These are phyloP conservation scores for Coccomyxa subellipsoidea DNA, from an alignment of 163 green algal genomes.

Conservation along the genomic window DNA sequence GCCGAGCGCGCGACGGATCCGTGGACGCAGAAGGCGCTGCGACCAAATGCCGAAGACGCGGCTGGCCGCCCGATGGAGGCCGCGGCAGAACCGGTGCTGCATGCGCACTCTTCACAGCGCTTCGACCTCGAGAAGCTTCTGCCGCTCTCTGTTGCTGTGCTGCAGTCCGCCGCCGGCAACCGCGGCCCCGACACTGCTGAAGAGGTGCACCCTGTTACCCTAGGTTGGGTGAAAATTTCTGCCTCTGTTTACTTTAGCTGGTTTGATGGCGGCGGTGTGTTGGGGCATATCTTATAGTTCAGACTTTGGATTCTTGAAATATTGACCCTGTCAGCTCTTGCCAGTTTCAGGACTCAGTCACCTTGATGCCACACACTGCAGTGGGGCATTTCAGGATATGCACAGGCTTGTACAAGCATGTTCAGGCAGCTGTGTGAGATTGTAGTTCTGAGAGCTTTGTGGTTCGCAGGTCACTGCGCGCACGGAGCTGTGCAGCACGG, in stretches of 20 bases:
- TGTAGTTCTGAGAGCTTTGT: no score
- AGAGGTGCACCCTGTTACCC: neutral
- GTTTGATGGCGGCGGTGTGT: no score
- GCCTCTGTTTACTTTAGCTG: no score
- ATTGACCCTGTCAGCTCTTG: no score
- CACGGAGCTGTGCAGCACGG: neutral
- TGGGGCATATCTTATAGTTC: no score
- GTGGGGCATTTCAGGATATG: no score
- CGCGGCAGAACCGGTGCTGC: neutral
- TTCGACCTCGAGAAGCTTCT: neutral
- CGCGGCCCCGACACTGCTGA: neutral
- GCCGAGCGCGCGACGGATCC: neutral
- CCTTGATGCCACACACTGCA: no score
- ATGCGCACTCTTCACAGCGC: neutral
- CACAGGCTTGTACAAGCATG: no score
- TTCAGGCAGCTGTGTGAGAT: no score
- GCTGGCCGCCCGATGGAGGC: neutral
- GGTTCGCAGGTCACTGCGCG: neutral
- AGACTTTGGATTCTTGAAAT: no score
- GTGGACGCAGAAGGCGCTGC: conserved; percentile 1
- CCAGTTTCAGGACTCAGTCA: no score
- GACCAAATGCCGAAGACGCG: neutral
- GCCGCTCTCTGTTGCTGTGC: neutral
- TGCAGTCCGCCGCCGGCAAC: neutral
- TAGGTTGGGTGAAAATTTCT: no score